Conservation (phyloP, 1,284 basidiomycete species). For the Cryptococcus sp. region DNA sequence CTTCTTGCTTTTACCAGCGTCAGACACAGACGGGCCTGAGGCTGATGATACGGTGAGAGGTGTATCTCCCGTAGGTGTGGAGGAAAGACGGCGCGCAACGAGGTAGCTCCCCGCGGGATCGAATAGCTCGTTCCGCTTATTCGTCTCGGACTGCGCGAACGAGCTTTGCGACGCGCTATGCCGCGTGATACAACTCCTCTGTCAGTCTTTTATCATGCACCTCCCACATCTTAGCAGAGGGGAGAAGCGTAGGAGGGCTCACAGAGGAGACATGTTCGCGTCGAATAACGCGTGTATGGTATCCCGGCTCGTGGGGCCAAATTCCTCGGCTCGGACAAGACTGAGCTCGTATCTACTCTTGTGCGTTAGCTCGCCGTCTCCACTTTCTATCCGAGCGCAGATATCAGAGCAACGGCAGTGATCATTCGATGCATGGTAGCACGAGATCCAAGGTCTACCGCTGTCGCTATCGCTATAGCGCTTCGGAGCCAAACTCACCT, state of each 20-base stretch:
- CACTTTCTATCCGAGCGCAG: neutral
- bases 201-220: too few relatives aligned
- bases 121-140: conserved; percentile 49
- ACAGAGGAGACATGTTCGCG: conserved; percentile 41
- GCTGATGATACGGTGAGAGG: neutral
- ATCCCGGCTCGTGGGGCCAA: conserved; percentile 16
- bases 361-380: neutral
- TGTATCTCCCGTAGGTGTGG: neutral
- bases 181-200: neutral
- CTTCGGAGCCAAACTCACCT: neutral
- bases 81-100: neutral
- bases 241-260: neutral
- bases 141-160: conserved; percentile 26
- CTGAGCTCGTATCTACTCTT: conserved; percentile 10
- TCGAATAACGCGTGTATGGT: conserved; percentile 38
- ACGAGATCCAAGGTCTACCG: too few relatives aligned
- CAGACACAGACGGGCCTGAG: neutral
- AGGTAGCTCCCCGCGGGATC: conserved; percentile 40
- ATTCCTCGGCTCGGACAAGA: conserved; percentile 15
- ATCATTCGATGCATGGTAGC: too few relatives aligned
- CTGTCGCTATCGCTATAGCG: too few relatives aligned
- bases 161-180: conserved; percentile 24
- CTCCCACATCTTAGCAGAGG: neutral
- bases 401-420: neutral
- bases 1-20: neutral